A percentile compares a stretch with the other conserved stretches of the same genome.
Evolutionary conservation across 208 protist genomes (phyloP).

Genomic region (Trypanosoma lewisi): DNA sequence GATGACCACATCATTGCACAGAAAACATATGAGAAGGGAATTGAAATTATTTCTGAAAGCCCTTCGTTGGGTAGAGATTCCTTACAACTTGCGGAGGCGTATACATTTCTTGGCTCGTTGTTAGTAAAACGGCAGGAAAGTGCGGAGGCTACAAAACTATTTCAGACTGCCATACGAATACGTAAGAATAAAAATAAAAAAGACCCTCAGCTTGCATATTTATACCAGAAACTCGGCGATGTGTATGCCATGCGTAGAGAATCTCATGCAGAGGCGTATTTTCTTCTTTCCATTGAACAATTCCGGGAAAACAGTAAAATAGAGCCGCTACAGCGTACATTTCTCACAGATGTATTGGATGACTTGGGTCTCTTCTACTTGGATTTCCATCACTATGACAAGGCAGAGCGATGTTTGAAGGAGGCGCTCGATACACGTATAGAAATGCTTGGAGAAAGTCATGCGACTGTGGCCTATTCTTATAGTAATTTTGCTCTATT

Average conservation of each 20-base stretch:
- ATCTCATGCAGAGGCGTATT: constrained; percentile 84
- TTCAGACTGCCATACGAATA: constrained; percentile 74
- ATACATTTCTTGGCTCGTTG: constrained; percentile 72
- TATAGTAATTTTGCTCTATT: constrained; percentile 89
- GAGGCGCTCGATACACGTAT: constrained; percentile 86
- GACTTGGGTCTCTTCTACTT: constrained; percentile 88
- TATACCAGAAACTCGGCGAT: constrained; percentile 88
- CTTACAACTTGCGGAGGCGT: constrained; percentile 71
- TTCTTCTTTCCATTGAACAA: constrained; percentile 76
- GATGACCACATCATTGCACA: constrained; percentile 63
- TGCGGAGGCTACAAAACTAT: constrained; percentile 53
- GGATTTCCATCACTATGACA: constrained; percentile 87
- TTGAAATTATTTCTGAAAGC: constrained; percentile 64
- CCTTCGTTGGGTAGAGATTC: constrained; percentile 65
- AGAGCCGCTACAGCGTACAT: constrained; percentile 81
- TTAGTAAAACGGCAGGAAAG: constrained; percentile 66
- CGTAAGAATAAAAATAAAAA: constrained; percentile 58
- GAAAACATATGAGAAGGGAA: constrained; percentile 63
- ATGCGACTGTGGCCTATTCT: constrained; percentile 87
- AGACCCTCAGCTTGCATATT: constrained; percentile 79
- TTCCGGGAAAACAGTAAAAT: constrained; percentile 74
- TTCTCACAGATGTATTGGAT: constrained; percentile 87
- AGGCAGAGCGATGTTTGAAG: constrained; percentile 87
- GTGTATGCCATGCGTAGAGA: constrained; percentile 80
- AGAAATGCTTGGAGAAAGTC: constrained; percentile 82